Conservation (phyloP, 129 eudicot species). For the Oenanthe sinensis region DNA sequence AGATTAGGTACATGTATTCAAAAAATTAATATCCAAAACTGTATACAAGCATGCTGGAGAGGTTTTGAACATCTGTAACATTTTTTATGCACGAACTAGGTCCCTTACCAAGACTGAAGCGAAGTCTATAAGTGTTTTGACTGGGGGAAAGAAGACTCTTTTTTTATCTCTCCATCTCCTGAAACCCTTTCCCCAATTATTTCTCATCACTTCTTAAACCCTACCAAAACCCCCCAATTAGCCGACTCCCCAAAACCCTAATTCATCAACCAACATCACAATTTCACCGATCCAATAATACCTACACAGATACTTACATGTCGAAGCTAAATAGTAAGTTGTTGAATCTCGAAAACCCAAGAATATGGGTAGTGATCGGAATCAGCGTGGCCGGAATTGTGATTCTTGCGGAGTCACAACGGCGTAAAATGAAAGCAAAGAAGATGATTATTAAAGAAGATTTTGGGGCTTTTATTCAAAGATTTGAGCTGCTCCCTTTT, state of each 20-base stretch:
- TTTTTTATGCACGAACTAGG: too few relatives aligned
- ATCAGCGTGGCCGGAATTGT: slow-evolving; percentile 67
- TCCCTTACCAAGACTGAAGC: too few relatives aligned
- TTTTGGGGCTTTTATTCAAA: slow-evolving; percentile 72
- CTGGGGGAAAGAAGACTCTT: not conserved
- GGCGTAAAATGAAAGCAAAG: slow-evolving; percentile 49
- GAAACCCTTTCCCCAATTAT: not conserved
- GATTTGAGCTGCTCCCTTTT: slow-evolving; percentile 60
- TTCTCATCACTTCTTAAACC: slow-evolving; percentile 18
- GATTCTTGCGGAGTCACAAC: slow-evolving; percentile 54
- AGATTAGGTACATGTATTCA: too few relatives aligned
- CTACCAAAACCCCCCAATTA: slow-evolving; percentile 26
- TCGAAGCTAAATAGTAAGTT: slow-evolving; percentile 16
- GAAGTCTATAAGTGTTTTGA: not conserved
- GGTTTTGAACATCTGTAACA: too few relatives aligned
- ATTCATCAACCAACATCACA: not conserved
- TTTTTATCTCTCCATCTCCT: not conserved
- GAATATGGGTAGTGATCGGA: slow-evolving; percentile 80
- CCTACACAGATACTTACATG: not conserved
- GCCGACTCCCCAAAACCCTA: slow-evolving; percentile 12
- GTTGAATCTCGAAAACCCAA: slow-evolving; percentile 43
- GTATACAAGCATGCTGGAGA: too few relatives aligned
- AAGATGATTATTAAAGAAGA: slow-evolving; percentile 38
- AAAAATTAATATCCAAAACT: too few relatives aligned
- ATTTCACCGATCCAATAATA: not conserved